Percentiles rank a stretch among this genome's conserved stretches.
phyloP scores from a whole-genome alignment of 1,284 basidiomycete genomes.

The Cystobasidiaceae sp. region DNA sequence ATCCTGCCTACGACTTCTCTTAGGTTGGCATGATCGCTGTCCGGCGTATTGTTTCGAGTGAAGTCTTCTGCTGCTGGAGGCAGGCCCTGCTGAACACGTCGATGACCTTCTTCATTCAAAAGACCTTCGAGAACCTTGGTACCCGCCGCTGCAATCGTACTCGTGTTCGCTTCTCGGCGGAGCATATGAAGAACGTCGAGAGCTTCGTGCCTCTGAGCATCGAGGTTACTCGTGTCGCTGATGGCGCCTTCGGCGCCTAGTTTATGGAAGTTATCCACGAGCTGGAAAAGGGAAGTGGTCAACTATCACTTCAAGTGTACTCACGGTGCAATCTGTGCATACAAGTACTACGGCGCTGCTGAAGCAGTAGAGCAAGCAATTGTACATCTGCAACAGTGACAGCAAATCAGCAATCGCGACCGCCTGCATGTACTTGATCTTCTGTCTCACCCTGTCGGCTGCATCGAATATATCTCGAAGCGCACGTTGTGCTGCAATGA shows the following conservation, averaged over 20 bases:
- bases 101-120: conserved; percentile 26
- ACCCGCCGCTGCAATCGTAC: conserved; percentile 19
- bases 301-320: background rate
- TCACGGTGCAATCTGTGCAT: background rate
- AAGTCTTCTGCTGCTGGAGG: conserved; percentile 19
- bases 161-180: conserved; percentile 12
- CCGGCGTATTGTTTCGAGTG: conserved; percentile 23
- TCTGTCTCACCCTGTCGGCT: conserved; percentile 24
- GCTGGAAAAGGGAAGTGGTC: background rate
- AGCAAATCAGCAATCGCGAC: background rate
- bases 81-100: conserved; percentile 14
- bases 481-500: conserved; percentile 29
- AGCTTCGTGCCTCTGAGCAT: conserved; percentile 26
- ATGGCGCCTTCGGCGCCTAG: conserved; percentile 4
- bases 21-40: conserved; percentile 15
- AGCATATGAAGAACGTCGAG: conserved; percentile 21
- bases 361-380: conserved; percentile 30
- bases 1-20: conserved; percentile 24
- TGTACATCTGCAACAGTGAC: conserved; percentile 25
- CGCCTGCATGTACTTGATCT: background rate
- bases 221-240: conserved; percentile 14
- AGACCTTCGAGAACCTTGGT: conserved; percentile 22
- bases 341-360: conserved; percentile 29
- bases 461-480: conserved; percentile 28
- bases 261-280: conserved; percentile 28